Base-by-base conservation (phyloP, 2,329 filamentous ascomycete genomes). In the Ilyonectria robusta region DNA sequence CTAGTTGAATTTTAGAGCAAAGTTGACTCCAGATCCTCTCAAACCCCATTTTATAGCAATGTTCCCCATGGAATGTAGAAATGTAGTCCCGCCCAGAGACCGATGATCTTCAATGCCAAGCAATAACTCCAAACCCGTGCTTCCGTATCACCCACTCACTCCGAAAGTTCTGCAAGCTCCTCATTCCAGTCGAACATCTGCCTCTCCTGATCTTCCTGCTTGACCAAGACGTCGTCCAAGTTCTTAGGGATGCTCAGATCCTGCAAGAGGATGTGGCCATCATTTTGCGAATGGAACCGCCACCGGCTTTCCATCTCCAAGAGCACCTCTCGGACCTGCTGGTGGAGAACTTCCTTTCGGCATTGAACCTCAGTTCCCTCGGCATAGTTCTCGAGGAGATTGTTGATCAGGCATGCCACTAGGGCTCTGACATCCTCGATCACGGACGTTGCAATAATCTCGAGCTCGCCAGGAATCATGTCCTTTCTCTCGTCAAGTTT, bases 231-330 rank as follows among this genome's bases (percentile, higher is more conserved):
- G 7, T 51, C 57, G 2, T 51, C 58, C 4, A 66, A 13, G 6
- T 44, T 6, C 23, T 65, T 23, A 1, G 59, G 62, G 23, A 68
- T 59, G 33, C 54, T 51, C 2, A 51, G 33, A 13, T 66, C 54
- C 26, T 31, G 15, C 2, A n/a, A 6, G 1, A 62, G 62, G 10
- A 62, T 56, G 15, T 62, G 66, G 3, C 35, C 8, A 6, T 21
- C 21, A 2, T 10, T 23, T 21, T 40, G 46, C 3, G 5, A 17
- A 1, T 47, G 10, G 4, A 19, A 37, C 2, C 35, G 37, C 66
- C 66, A 68, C 2, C 15, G 6, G 1, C 31, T 6, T 37, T 62
- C 59, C 66, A 59, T 62, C 1, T 59, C 48, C 10, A 17, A 2
- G 26, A 68, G 17, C 1, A 66, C 5, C 6, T 19, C 33, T 7